Conservation (phyloP, 441 rosid genomes). For the Manihot esculenta region DNA sequence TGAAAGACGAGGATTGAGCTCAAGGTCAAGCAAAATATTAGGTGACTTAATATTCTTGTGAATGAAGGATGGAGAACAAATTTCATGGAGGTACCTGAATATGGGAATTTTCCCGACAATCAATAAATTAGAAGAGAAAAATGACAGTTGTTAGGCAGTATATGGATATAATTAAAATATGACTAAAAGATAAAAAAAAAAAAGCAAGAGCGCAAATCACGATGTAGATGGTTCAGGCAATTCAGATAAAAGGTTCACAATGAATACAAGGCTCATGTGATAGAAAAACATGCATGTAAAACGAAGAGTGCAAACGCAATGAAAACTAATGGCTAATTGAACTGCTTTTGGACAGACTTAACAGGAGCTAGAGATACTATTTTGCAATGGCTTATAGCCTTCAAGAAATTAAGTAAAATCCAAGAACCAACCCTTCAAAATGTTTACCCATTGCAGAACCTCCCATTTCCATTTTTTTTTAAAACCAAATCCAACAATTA, state of each 20-base stretch:
- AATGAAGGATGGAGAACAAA: conserved; percentile 75
- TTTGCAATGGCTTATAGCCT: not conserved
- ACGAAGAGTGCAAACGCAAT: not conserved
- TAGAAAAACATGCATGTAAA: not conserved
- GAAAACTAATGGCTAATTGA: not conserved
- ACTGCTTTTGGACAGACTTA: not conserved
- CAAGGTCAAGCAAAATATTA: conserved; percentile 81
- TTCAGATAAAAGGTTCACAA: not conserved
- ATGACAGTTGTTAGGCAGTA: no score
- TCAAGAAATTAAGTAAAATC: not conserved
- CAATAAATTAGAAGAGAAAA: not conserved
- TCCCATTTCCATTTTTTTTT: not conserved
- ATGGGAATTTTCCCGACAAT: conserved; percentile 1
- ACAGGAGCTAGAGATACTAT: not conserved
- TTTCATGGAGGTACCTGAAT: conserved; percentile 88
- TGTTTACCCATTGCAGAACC: not conserved
- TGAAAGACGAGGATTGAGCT: conserved; percentile 73
- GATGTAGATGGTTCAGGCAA: not conserved
- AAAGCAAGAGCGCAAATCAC: conserved; percentile 1
- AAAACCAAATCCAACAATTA: not conserved
- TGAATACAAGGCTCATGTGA: not conserved
- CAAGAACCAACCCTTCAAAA: not conserved
- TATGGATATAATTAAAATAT: not conserved
- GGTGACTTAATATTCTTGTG: conserved; percentile 97
- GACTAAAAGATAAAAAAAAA: no score